Conservation (phyloP, 352 stramenopile species). For the Phytophthora brassicae region DNA sequence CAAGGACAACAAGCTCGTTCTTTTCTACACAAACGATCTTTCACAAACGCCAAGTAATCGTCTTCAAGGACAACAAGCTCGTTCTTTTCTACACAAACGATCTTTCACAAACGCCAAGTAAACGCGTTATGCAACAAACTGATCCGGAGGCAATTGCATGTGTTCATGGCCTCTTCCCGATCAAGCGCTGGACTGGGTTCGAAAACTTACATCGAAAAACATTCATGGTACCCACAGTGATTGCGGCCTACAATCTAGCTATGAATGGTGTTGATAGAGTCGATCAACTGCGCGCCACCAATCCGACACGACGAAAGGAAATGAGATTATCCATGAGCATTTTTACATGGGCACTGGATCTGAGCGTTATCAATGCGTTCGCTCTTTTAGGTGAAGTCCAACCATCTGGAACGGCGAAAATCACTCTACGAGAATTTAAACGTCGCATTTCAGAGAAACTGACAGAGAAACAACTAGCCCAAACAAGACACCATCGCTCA, state of each 20-base stretch:
- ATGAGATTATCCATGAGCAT: not conserved
- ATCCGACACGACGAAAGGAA: not conserved
- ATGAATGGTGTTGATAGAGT: slow-evolving; percentile 15
- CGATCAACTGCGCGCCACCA: not conserved
- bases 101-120: not conserved
- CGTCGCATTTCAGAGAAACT: not conserved
- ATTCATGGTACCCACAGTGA: not conserved
- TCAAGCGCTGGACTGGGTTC: not conserved
- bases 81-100: slow-evolving; percentile 16
- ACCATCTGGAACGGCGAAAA: too few relatives aligned
- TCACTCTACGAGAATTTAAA: slow-evolving; percentile 14
- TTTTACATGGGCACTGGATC: slow-evolving; percentile 1
- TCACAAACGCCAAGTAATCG: not conserved
- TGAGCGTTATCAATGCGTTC: slow-evolving; percentile 3
- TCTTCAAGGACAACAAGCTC: slow-evolving; percentile 1
- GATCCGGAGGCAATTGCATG: too few relatives aligned
- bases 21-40: not conserved
- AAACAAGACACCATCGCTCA: not conserved
- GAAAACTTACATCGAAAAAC: not conserved
- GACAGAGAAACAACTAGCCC: not conserved
- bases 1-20: slow-evolving; percentile 22
- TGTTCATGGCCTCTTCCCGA: slow-evolving; percentile 11
- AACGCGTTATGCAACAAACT: too few relatives aligned
- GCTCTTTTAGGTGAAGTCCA: not conserved
- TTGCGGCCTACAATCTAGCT: not conserved